Evolutionary conservation across 2,329 filamentous ascomycete species (phyloP).

Genomic region (Fusarium bulbicola): DNA sequence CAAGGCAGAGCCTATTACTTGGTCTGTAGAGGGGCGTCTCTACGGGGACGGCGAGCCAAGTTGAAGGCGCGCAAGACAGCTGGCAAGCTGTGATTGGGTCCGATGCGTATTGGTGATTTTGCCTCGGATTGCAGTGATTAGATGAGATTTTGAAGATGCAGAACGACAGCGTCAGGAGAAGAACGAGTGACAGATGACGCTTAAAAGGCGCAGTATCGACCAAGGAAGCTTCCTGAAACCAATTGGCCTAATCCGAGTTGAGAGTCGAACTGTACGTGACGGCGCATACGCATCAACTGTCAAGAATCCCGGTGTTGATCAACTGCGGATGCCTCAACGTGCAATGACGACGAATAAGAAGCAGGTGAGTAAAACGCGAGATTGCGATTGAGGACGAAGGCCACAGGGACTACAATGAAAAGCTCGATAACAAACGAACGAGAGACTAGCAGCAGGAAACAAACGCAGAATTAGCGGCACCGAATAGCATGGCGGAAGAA

Average conservation of each 20-base stretch:
- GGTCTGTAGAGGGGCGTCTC: slow-evolving; percentile 24
- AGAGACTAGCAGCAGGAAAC: slow-evolving; percentile 40
- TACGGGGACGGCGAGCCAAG: slow-evolving; percentile 36
- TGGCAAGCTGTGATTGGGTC: slow-evolving; percentile 50
- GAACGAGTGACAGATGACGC: slow-evolving; percentile 41
- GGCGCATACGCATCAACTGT: slow-evolving; percentile 35
- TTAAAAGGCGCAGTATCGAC: slow-evolving; percentile 25
- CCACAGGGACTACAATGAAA: slow-evolving; percentile 28
- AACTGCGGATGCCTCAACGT: slow-evolving; percentile 26
- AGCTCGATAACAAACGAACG: slow-evolving; percentile 37
- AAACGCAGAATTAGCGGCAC: slow-evolving; percentile 32
- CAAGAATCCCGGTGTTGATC: slow-evolving; percentile 23
- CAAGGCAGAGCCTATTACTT: slow-evolving; percentile 25
- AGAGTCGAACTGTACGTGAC: slow-evolving; percentile 25
- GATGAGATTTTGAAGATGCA: slow-evolving; percentile 37
- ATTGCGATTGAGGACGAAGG: slow-evolving; percentile 28
- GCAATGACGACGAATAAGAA: slow-evolving; percentile 30
- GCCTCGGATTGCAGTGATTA: slow-evolving; percentile 32
- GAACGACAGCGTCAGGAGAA: slow-evolving; percentile 30
- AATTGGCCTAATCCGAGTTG: slow-evolving; percentile 38
- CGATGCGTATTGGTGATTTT: slow-evolving; percentile 35
- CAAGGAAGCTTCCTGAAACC: slow-evolving; percentile 28
- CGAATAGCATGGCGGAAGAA: slow-evolving; percentile 41
- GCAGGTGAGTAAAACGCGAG: slow-evolving; percentile 23
- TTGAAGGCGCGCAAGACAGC: slow-evolving; percentile 45